Evolutionary conservation across 2,329 filamentous ascomycete genomes (phyloP).

Genomic region (Helicocarpus griseus): DNA sequence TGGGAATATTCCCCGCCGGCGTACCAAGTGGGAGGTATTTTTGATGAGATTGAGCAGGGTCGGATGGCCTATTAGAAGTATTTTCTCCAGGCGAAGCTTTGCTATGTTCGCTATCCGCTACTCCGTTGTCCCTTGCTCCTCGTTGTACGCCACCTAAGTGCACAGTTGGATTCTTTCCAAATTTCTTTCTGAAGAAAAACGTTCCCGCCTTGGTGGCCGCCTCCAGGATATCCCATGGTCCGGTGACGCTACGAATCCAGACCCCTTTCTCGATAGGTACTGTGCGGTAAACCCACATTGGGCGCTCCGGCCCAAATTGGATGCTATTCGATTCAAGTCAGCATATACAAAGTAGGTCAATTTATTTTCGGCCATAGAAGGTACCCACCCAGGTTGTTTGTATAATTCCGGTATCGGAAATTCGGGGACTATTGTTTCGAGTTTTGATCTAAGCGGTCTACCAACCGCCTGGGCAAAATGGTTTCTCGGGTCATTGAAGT

Average conservation of each 20-base stretch:
- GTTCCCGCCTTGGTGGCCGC: background rate
- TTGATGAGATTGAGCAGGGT: background rate
- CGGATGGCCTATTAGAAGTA: background rate
- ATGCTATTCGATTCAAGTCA: constrained; percentile 3
- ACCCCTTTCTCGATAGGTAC: constrained; percentile 8
- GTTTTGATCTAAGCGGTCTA: background rate
- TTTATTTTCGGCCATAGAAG: background rate
- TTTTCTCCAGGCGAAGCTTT: background rate
- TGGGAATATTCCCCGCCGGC: background rate
- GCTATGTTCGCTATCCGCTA: background rate
- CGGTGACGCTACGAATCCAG: constrained; percentile 8
- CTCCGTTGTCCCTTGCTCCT: background rate
- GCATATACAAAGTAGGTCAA: background rate
- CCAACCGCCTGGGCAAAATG: background rate
- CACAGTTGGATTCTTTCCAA: background rate
- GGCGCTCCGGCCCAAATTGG: constrained; percentile 7
- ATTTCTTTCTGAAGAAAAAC: constrained; percentile 1
- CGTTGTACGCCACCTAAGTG: background rate
- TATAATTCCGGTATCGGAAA: constrained; percentile 9
- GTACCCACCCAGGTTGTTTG: constrained; percentile 9
- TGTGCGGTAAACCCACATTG: constrained; percentile 2
- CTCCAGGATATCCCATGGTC: background rate
- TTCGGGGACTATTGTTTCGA: background rate
- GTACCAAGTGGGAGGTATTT: background rate
- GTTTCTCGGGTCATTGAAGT: no score